Evolutionary conservation across 2,329 filamentous ascomycete species (phyloP).

Genomic region (Aureobasidium sp.): DNA sequence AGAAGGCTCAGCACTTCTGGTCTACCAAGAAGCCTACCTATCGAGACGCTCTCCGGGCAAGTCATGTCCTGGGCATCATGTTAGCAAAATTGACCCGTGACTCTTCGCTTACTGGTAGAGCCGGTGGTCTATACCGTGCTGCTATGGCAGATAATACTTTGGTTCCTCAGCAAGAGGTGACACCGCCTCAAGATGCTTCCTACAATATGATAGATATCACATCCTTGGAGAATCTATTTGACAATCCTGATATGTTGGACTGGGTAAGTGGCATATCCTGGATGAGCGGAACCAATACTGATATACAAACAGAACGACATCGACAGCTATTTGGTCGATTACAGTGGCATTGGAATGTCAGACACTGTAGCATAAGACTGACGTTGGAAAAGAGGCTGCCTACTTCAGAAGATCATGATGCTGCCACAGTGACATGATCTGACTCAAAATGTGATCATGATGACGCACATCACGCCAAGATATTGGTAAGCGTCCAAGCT

Average conservation of each 20-base stretch:
- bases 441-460: background rate
- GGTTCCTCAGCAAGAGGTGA: background rate
- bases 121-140: background rate
- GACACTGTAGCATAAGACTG: background rate
- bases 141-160: background rate
- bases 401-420: background rate
- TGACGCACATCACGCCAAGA: background rate
- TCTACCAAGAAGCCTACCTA: background rate
- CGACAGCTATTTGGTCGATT: constrained; percentile 8
- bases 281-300: background rate
- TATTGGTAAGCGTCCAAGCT: background rate
- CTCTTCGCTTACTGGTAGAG: background rate
- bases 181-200: background rate
- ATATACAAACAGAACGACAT: background rate
- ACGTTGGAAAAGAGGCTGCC: background rate
- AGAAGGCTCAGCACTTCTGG: background rate
- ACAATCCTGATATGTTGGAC: constrained; percentile 5
- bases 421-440: background rate
- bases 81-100: background rate
- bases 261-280: background rate
- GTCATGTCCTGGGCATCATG: constrained; percentile 3
- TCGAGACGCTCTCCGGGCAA: constrained; percentile 4
- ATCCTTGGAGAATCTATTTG: constrained; percentile 2
- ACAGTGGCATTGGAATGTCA: background rate
- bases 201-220: background rate